Base-by-base conservation (phyloP, 2,329 filamentous ascomycete genomes). In the Talaromyces atroroseus region DNA sequence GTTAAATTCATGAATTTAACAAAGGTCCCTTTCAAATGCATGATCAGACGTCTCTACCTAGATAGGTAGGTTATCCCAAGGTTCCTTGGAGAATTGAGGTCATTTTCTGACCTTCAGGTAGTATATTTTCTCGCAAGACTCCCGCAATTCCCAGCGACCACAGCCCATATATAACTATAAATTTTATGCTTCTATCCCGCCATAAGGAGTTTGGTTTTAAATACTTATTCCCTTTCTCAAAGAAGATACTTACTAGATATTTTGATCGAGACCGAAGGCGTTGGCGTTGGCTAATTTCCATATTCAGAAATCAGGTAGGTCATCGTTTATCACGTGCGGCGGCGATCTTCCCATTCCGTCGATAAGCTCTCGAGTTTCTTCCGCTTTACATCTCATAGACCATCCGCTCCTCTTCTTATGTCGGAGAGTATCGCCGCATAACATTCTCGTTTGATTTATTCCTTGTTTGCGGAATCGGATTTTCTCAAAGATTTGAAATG, bases 261-360 rank as follows among this genome's bases (percentile, higher is more conserved):
- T 38, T 38, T n/a, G 4, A 26, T 8, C 24, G n/a, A 21, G n/a
- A 21, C n/a, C 38, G 38, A 40, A 40, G 16, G n/a, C 32, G 5
- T 42, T 16, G 21, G 16, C 3, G 18, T 21, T 44, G 40, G 3
- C 20, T 21, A 21, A 44, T 18, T 44, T 12, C 38, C 16, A 18
- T 5, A 42, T 18, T 18, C 16, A 16, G 38, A 20, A 42, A 18
- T 42, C 18, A 44, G 40, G 51, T 54, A 44, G 40, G 51, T 54
- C 46, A 54, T 47, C 42, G 52, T 47, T 48, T 55, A 66, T 68
- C 68, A 71, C 68, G 68, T 71, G 68, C 59, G 53, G 61, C 32
- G 12, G 59, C 58, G 64, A 62, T 65, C 62, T 64, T 61, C 65
- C 67, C 61, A 49, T 56, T 57, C 56, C 58, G 59, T 63, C 49